phyloP scores from a whole-genome alignment of 176 grass and related monocot genomes.

The Chloris gayana region DNA sequence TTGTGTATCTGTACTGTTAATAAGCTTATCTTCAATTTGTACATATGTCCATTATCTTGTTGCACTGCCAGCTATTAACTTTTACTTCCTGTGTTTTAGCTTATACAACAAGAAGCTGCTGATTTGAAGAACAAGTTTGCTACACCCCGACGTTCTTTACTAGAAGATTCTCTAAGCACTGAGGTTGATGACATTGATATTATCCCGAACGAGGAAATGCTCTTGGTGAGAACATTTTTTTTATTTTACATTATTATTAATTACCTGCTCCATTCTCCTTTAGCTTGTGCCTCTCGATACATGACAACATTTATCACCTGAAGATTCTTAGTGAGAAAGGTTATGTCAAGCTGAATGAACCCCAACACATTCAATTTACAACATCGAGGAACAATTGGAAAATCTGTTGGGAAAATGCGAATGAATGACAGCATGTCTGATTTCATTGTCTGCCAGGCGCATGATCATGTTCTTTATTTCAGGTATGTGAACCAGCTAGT shows the following conservation, averaged over 20 bases:
- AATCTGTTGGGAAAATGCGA: slow-evolving; percentile 99
- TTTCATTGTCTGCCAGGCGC: slow-evolving; percentile 91
- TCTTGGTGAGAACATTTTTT: slow-evolving; percentile 61
- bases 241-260: slow-evolving; percentile 16
- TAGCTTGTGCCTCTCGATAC: slow-evolving; percentile 26
- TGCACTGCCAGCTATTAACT: slow-evolving; percentile 23
- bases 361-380: slow-evolving; percentile 89
- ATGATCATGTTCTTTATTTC: slow-evolving; percentile 96
- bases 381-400: slow-evolving; percentile 88
- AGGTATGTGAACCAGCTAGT: slow-evolving; percentile 53
- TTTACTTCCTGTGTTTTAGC: slow-evolving; percentile 54
- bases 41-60: slow-evolving; percentile 15
- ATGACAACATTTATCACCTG: slow-evolving; percentile 25
- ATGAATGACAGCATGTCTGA: slow-evolving; percentile 85
- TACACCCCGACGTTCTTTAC: slow-evolving; percentile 67
- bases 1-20: neutral
- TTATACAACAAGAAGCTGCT: slow-evolving; percentile 85
- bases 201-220: slow-evolving; percentile 96
- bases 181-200: slow-evolving; percentile 95
- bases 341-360: slow-evolving; percentile 90
- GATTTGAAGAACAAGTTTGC: slow-evolving; percentile 91
- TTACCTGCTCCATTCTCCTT: slow-evolving; percentile 4
- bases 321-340: slow-evolving; percentile 97
- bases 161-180: slow-evolving; percentile 69
- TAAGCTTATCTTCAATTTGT: neutral